Conservation (phyloP, 176 grass and related monocot species). For the Aegilops tauschii region DNA sequence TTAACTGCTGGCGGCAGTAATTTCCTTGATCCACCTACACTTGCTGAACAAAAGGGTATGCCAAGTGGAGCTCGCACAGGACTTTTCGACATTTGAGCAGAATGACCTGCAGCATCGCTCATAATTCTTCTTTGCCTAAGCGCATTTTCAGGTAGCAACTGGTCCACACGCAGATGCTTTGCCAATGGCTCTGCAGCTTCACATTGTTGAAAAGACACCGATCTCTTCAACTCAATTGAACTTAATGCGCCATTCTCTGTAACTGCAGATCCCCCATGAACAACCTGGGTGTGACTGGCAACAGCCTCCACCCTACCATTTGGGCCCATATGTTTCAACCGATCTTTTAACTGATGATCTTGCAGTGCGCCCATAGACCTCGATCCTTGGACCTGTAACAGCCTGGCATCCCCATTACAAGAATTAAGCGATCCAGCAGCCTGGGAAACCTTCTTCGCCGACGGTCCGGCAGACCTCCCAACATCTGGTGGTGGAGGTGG, state of each 20-base stretch:
- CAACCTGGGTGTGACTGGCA: slow-evolving; percentile 30
- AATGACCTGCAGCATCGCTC: slow-evolving; percentile 20
- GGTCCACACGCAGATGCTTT: slow-evolving; percentile 45
- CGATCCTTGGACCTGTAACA: slow-evolving; percentile 24
- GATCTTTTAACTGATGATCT: slow-evolving; percentile 42
- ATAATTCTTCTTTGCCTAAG: slow-evolving; percentile 28
- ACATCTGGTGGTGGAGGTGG: slow-evolving; percentile 40
- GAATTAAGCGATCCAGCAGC: slow-evolving; percentile 27
- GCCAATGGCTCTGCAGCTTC: slow-evolving; percentile 40
- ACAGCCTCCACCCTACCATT: slow-evolving; percentile 35
- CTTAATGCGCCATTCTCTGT: slow-evolving; percentile 48
- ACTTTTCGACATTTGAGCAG: slow-evolving; percentile 32
- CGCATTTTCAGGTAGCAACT: slow-evolving; percentile 23
- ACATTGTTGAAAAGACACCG: slow-evolving; percentile 28
- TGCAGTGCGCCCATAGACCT: slow-evolving; percentile 31
- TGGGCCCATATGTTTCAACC: slow-evolving; percentile 26
- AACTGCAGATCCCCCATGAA: slow-evolving; percentile 11
- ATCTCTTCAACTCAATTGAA: slow-evolving; percentile 48
- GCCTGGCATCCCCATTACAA: slow-evolving; percentile 56
- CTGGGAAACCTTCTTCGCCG: slow-evolving; percentile 35
- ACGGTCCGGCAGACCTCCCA: slow-evolving; percentile 23
- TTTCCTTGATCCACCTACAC: slow-evolving; percentile 55
- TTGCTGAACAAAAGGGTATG: slow-evolving; percentile 67
- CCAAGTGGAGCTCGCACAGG: slow-evolving; percentile 64
- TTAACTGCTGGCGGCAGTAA: not conserved